Conservation (phyloP, 257 asterid species). For the Coffea canephora region DNA sequence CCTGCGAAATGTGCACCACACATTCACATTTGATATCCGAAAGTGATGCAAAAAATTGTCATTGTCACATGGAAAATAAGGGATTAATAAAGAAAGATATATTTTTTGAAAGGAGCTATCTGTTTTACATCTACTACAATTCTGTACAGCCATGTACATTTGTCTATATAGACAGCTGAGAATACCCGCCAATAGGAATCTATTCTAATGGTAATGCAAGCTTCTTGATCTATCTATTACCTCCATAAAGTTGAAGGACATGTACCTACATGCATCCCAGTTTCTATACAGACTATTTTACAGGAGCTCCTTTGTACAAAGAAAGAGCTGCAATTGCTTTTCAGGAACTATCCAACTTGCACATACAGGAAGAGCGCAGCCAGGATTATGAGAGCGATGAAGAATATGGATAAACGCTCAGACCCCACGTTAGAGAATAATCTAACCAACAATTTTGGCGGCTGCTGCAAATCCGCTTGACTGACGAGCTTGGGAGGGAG, state of each 20-base stretch:
- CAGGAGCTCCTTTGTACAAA: background rate
- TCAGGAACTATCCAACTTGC: background rate
- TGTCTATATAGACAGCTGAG: background rate
- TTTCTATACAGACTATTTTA: background rate
- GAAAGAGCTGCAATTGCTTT: background rate
- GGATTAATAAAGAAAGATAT: background rate
- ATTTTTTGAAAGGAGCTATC: background rate
- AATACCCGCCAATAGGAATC: background rate
- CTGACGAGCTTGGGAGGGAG: background rate
- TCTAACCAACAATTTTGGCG: background rate
- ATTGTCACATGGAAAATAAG: background rate
- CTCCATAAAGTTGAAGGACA: background rate
- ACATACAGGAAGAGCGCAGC: background rate
- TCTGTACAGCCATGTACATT: too few species aligned
- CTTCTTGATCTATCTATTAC: background rate
- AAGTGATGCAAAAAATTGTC: background rate
- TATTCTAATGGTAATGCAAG: background rate
- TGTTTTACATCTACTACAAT: background rate
- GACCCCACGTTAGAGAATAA: background rate
- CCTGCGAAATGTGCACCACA: background rate
- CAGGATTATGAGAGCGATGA: background rate
- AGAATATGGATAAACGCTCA: background rate
- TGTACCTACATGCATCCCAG: background rate
- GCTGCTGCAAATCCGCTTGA: background rate
- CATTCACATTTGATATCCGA: background rate